Conservation (phyloP, 768 basidiomycete species). For the Tricholoma terreum region DNA sequence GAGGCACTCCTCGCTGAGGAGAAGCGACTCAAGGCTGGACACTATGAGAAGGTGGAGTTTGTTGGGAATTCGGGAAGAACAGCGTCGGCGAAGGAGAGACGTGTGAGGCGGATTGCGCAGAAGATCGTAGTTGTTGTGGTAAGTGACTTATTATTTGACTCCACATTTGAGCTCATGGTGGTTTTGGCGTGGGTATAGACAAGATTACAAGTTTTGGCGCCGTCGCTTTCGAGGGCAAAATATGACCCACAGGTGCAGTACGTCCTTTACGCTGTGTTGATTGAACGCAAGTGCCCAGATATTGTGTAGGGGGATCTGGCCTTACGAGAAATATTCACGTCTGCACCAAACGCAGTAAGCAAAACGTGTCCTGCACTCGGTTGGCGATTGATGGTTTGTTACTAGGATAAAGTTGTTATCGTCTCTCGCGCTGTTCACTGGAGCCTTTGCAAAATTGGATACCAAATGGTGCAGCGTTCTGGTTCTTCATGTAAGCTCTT, state of each 20-base stretch:
- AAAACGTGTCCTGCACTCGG: not conserved
- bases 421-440: conserved; percentile 33
- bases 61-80: conserved; percentile 18
- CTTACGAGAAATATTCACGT: conserved; percentile 33
- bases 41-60: conserved; percentile 28
- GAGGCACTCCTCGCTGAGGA: conserved; percentile 46
- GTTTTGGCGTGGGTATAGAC: conserved; percentile 20
- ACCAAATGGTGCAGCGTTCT: conserved; percentile 43
- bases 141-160: conserved; percentile 9
- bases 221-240: conserved; percentile 36
- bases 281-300: not conserved
- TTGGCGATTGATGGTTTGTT: not conserved
- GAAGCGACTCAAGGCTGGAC: conserved; percentile 28
- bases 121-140: conserved; percentile 36
- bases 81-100: conserved; percentile 35
- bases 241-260: conserved; percentile 44
- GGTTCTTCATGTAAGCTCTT: conserved; percentile 34
- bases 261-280: conserved; percentile 9
- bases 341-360: conserved; percentile 33
- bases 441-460: conserved; percentile 39
- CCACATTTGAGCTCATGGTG: not conserved
- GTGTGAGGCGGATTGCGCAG: conserved; percentile 36
- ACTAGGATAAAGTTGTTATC: conserved; percentile 29
- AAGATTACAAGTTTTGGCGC: conserved; percentile 34
- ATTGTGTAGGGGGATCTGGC: conserved; percentile 37